These are phyloP conservation scores for Blastocystis sp. DNA, from an alignment of 352 stramenopile genomes.

Conservation along the genomic window DNA sequence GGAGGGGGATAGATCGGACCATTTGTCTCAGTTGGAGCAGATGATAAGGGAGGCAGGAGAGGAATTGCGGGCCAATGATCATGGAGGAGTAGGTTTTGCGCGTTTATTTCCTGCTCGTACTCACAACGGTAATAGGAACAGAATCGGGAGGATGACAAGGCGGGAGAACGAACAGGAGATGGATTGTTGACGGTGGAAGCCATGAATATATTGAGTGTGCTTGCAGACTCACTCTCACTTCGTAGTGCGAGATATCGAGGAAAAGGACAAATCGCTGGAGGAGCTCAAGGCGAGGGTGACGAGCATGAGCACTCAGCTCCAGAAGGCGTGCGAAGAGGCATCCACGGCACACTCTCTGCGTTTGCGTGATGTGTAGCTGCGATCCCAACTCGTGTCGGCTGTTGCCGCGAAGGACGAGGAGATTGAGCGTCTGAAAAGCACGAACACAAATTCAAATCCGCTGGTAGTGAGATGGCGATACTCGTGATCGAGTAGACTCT, in stretches of 20 bases:
- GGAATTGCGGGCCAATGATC: neutral
- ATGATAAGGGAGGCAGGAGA: no score
- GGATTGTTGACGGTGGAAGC: neutral
- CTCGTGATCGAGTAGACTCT: neutral
- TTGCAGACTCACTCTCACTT: neutral
- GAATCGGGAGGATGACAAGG: no score
- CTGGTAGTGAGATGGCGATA: neutral
- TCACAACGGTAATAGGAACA: neutral
- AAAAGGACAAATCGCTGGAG: neutral
- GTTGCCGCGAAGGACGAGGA: neutral
- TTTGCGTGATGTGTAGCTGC: neutral
- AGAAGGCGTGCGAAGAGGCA: neutral
- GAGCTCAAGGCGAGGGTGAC: neutral
- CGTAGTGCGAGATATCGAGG: constrained; percentile 27
- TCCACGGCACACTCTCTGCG: neutral
- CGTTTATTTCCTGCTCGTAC: no score
- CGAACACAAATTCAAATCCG: neutral
- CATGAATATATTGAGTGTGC: neutral
- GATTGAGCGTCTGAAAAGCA: neutral
- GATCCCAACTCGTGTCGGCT: constrained; percentile 3
- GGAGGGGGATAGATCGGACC: no score
- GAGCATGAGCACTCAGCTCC: neutral
- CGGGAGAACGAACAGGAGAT: neutral
- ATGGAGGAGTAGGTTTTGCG: no score
- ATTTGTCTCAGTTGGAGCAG: no score